These are phyloP conservation scores for Fusarium austroafricanum DNA, from an alignment of 2,329 filamentous ascomycete species.

Conservation along the genomic window DNA sequence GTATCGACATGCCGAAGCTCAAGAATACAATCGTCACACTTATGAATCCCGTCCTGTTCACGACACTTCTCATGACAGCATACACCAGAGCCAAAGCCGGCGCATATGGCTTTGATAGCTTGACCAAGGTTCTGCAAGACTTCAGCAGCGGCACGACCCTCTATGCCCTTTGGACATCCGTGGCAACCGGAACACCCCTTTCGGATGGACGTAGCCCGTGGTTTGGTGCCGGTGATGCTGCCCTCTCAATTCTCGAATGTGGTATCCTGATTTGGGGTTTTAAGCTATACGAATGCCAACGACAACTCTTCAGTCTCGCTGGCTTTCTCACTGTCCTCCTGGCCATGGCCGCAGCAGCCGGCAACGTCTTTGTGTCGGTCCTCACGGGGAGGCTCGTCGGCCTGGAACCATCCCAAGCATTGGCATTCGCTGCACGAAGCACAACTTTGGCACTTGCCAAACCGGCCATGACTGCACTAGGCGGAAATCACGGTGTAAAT, in stretches of 20 bases:
- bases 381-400: conserved; percentile 52
- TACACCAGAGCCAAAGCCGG: conserved; percentile 57
- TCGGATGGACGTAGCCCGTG: conserved; percentile 39
- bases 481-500: conserved; percentile 60
- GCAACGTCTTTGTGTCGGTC: conserved; percentile 58
- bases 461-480: conserved; percentile 58
- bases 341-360: conserved; percentile 52
- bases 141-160: conserved; percentile 53
- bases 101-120: conserved; percentile 43
- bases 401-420: conserved; percentile 49
- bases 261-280: conserved; percentile 66
- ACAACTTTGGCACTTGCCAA: conserved; percentile 63
- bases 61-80: conserved; percentile 57
- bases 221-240: conserved; percentile 62
- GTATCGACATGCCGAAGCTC: conserved; percentile 20
- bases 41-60: conserved; percentile 62
- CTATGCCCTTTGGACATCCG: conserved; percentile 51
- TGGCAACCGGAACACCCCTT: conserved; percentile 13
- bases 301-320: conserved; percentile 57
- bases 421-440: conserved; percentile 63
- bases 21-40: conserved; percentile 53
- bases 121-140: conserved; percentile 46
- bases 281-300: conserved; percentile 63
- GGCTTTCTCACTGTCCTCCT: conserved; percentile 55
- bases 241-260: conserved; percentile 61